phyloP scores from a whole-genome alignment of 306 rosid genomes.

The Prunus dulcis region DNA sequence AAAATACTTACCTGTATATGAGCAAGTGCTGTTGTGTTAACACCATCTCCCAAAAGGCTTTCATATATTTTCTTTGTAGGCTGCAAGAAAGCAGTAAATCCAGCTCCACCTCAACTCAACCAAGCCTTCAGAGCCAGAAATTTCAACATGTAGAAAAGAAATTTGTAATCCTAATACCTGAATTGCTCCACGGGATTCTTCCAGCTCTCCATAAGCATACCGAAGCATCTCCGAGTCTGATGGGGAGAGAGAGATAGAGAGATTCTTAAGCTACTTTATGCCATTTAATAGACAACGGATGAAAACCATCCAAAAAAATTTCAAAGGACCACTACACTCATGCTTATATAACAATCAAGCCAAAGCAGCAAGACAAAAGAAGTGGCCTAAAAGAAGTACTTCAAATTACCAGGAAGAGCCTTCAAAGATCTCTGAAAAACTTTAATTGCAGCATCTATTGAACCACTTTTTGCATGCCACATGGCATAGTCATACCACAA shows the following conservation, averaged over 20 bases:
- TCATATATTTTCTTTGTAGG: constrained; percentile 91
- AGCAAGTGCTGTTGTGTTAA: constrained; percentile 65
- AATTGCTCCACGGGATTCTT: constrained; percentile 96
- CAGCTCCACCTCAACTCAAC: background rate
- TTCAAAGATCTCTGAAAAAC: constrained; percentile 89
- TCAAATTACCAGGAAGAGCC: constrained; percentile 85
- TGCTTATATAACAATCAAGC: constrained; percentile 3
- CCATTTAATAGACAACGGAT: background rate
- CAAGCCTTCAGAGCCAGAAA: constrained; percentile 4
- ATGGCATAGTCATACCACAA: constrained; percentile 93
- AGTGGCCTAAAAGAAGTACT: constrained; percentile 6
- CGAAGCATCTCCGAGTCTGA: constrained; percentile 84
- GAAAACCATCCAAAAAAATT: background rate
- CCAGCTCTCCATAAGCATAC: constrained; percentile 95
- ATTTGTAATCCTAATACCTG: constrained; percentile 46
- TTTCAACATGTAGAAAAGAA: constrained; percentile 15
- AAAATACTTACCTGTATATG: constrained; percentile 79
- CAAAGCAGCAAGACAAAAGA: constrained; percentile 6
- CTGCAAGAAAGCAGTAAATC: constrained; percentile 43
- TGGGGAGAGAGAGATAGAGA: background rate
- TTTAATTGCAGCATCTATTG: constrained; percentile 90
- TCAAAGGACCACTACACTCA: background rate
- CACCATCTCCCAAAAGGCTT: constrained; percentile 72
- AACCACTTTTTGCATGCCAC: constrained; percentile 95
- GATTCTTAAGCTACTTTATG: background rate